Evolutionary conservation across 202 grass and related monocot species (phyloP).

Genomic region (Tripidium arundinaceum): DNA sequence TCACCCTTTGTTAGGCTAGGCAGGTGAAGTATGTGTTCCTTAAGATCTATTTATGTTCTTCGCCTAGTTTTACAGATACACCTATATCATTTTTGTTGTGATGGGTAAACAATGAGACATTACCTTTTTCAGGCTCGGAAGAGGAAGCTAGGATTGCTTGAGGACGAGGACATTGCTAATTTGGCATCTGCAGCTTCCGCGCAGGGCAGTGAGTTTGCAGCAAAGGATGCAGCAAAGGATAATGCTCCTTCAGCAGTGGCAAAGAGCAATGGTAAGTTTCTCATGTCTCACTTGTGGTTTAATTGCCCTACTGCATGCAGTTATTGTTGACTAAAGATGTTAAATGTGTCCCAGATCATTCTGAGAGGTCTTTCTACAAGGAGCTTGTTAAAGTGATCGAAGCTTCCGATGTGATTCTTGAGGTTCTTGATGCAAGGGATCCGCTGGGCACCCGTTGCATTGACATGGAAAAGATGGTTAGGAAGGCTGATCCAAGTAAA

Average conservation of each 20-base stretch:
- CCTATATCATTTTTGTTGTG: background rate
- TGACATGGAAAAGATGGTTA: constrained; percentile 91
- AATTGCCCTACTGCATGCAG: background rate
- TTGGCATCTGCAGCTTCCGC: constrained; percentile 45
- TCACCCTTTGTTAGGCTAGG: background rate
- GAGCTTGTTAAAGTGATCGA: constrained; percentile 96
- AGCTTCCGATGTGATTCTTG: constrained; percentile 81
- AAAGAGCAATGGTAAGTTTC: constrained; percentile 63
- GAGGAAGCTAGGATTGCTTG: constrained; percentile 76
- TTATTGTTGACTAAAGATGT: constrained; percentile 11
- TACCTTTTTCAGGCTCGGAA: constrained; percentile 57
- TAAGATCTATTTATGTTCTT: constrained; percentile 4
- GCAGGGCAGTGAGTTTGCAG: constrained; percentile 38
- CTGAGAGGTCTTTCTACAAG: constrained; percentile 94
- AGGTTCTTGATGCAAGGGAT: constrained; percentile 93
- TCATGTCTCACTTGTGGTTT: background rate
- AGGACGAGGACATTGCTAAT: constrained; percentile 59
- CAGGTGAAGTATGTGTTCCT: background rate
- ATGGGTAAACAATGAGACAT: background rate
- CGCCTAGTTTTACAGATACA: background rate
- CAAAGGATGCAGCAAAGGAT: constrained; percentile 38
- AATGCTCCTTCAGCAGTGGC: constrained; percentile 24
- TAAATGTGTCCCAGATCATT: constrained; percentile 58
- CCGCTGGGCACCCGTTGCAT: constrained; percentile 72
- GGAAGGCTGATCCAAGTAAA: constrained; percentile 70